phyloP scores from a whole-genome alignment of 768 basidiomycete species.

The Leccinum rimulosum region DNA sequence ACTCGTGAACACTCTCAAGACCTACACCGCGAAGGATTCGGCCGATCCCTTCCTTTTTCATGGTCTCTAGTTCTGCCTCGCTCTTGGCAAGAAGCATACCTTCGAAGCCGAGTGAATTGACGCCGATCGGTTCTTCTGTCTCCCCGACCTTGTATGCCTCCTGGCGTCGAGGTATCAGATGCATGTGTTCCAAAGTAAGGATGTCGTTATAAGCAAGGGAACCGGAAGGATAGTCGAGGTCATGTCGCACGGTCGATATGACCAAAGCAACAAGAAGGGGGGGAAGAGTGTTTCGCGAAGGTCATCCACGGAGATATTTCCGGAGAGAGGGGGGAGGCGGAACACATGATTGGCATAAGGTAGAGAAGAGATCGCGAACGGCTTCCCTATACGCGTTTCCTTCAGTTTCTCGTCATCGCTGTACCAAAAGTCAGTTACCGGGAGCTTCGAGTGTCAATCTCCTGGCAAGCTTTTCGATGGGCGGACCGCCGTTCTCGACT shows the following conservation, averaged over 20 bases:
- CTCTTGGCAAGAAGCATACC: conserved; percentile 89
- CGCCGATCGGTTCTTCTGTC: conserved; percentile 57
- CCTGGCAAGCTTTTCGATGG: conserved; percentile 70
- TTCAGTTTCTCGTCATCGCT: conserved; percentile 3
- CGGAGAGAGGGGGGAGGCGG: conserved; percentile 39
- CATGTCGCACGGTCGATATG: conserved; percentile 70
- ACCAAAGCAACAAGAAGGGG: conserved; percentile 70
- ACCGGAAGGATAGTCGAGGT: conserved; percentile 57
- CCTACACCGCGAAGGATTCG: conserved; percentile 66
- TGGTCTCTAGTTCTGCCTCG: conserved; percentile 65
- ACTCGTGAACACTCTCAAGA: conserved; percentile 63
- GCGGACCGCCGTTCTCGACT: conserved; percentile 60
- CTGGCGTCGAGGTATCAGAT: conserved; percentile 74
- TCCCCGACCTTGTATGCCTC: conserved; percentile 56
- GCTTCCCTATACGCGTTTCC: conserved; percentile 48
- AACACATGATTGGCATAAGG: conserved; percentile 82
- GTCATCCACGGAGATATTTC: conserved; percentile 32
- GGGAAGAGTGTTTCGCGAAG: conserved; percentile 52
- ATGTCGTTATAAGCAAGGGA: conserved; percentile 81
- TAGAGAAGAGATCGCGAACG: conserved; percentile 64
- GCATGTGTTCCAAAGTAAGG: conserved; percentile 78
- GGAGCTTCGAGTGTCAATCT: conserved; percentile 50
- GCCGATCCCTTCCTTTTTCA: conserved; percentile 61
- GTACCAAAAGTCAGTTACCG: conserved; percentile 10
- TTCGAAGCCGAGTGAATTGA: conserved; percentile 89